phyloP scores from a whole-genome alignment of 179 eudicot genomes.

The Beta corolliflora region DNA sequence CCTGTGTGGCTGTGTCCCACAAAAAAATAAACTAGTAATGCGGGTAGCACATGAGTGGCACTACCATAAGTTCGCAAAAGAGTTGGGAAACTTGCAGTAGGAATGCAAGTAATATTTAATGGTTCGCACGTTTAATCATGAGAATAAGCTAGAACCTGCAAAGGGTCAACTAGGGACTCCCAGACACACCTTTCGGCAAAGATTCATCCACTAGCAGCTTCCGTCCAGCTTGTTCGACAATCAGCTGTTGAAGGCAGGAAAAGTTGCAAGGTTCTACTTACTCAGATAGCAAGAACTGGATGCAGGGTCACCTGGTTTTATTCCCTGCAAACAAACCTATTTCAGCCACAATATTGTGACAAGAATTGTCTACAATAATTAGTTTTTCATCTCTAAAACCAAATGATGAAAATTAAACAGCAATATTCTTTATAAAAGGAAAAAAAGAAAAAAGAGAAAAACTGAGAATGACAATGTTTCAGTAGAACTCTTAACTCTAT shows the following conservation, averaged over 20 bases:
- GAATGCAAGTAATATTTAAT: constrained; percentile 11
- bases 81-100: constrained; percentile 14
- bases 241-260: neutral
- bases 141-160: constrained; percentile 15
- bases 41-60: constrained; percentile 28
- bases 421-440: neutral
- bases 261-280: neutral
- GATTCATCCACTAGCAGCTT: constrained; percentile 22
- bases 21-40: constrained; percentile 22
- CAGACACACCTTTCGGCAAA: constrained; percentile 36
- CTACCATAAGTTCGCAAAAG: constrained; percentile 3
- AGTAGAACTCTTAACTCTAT: neutral
- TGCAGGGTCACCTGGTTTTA: neutral
- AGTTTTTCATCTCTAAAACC: constrained; percentile 4
- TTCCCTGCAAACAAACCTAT: constrained; percentile 14
- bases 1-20: constrained; percentile 18
- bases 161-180: constrained; percentile 26
- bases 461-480: neutral
- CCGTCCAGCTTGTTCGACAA: constrained; percentile 12
- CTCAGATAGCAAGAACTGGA: neutral
- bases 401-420: neutral
- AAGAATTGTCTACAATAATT: neutral
- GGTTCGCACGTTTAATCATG: constrained; percentile 18
- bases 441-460: no score
- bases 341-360: neutral